Base-by-base conservation (phyloP, 2,329 filamentous ascomycete species). In the Orbilia javanica region DNA sequence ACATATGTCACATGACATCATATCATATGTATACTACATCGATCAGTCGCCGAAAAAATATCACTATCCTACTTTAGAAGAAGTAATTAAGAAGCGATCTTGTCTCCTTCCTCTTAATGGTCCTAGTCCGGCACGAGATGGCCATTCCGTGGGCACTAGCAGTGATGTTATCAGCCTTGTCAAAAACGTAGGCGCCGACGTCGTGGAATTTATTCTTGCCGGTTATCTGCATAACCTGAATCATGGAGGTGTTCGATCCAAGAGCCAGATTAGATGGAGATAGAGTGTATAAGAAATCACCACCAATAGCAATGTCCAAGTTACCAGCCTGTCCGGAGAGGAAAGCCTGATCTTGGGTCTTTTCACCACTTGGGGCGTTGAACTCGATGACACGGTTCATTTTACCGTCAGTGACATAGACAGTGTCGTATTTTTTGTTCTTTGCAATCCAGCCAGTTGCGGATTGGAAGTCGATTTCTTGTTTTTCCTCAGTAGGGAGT, bases 401-500 rank as follows among this genome's bases (percentile, higher is more conserved):
- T 0, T 72, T 86, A 0, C 87, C 88, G 79, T 91, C 89, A 0
- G 88, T 87, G 2, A 91, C 88, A 73, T 89, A 91, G 0, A 87
- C 88, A 0, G 85, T 88, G 6, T 84, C 83, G 0, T 87, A 88
- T 0, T 83, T 82, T 0, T 83, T 72, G 0, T 87, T 88, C 46
- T 89, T 84, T 0, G 88, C 84, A 0, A 84, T 85, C 89, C 89
- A 91, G 82, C 89, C 91, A 0, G 88, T 89, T 0, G 88, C 87
- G 5, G 77, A 82, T 80, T 91, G 89, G 42, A 85, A 87, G 0
- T 83, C 83, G 11, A 91, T 83, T 0, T 81, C 79, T n/a, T 84
- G 83, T 55, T 83, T 84, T n/a, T 83, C 84, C 39, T 83, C 82
- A 0, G 86, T 81, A 0, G 83, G 82, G 0, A 85, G 84, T 10